A percentile compares a stretch with the other conserved stretches of the same genome.
Evolutionary conservation across 805 yeast species (phyloP).

Genomic region (Pichia sporocuriosa): DNA sequence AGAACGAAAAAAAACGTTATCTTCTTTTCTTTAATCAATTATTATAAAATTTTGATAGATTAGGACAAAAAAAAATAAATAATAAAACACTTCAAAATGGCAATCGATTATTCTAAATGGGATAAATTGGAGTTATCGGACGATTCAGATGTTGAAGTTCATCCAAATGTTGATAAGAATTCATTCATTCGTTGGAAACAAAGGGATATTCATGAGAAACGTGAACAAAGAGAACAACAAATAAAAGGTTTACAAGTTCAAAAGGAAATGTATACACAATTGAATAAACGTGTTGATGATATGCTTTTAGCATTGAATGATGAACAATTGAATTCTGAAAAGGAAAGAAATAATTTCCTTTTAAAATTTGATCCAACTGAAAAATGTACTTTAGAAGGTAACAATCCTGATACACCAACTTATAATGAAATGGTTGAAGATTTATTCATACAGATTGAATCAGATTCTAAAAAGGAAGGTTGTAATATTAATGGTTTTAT

Average conservation of each 20-base stretch:
- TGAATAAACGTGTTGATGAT: constrained; percentile 66
- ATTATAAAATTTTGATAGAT: background rate
- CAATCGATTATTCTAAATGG: constrained; percentile 94
- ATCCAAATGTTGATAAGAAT: constrained; percentile 92
- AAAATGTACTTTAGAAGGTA: constrained; percentile 37
- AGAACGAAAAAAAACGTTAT: too few relatives aligned
- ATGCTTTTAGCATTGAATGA: constrained; percentile 41
- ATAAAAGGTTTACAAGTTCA: constrained; percentile 72
- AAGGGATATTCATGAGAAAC: constrained; percentile 91
- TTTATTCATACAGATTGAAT: constrained; percentile 67
- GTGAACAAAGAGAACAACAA: constrained; percentile 72
- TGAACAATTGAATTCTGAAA: constrained; percentile 30
- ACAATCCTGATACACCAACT: constrained; percentile 41
- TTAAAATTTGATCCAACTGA: constrained; percentile 51
- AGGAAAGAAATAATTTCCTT: constrained; percentile 36
- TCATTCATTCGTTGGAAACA: constrained; percentile 96
- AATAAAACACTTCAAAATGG: constrained; percentile 16
- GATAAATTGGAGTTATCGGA: constrained; percentile 93
- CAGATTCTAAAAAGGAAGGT: constrained; percentile 45
- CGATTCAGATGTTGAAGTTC: constrained; percentile 95
- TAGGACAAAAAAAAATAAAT: background rate
- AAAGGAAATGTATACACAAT: constrained; percentile 68
- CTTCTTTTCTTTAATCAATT: too few relatives aligned
- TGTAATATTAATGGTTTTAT: constrained; percentile 37
- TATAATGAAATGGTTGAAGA: constrained; percentile 93